Percentiles rank a stretch among this genome's conserved stretches.
Conservation (phyloP, 164 flowering plant genomes). For the Brasenia schreberi region DNA sequence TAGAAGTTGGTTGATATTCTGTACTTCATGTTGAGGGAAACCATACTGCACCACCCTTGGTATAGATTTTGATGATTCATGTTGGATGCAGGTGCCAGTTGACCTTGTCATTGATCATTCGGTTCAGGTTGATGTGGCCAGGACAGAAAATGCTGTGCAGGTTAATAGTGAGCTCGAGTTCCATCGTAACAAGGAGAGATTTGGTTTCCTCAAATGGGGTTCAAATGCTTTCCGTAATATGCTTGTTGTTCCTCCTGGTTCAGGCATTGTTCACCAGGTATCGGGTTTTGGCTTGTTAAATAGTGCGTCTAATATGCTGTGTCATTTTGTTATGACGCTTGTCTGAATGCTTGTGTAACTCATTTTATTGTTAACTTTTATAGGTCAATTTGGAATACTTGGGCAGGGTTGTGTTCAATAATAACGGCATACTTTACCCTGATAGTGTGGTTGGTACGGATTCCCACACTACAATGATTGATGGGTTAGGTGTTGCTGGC, state of each 20-base stretch:
- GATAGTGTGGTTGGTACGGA: constrained; percentile 96
- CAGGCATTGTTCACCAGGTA: constrained; percentile 92
- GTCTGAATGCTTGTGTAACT: background rate
- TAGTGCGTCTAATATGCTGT: background rate
- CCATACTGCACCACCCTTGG: background rate
- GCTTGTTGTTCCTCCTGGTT: constrained; percentile 94
- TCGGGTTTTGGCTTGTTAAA: background rate
- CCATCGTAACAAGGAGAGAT: constrained; percentile 64
- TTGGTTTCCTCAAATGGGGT: constrained; percentile 87
- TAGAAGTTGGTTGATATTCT: too few species aligned
- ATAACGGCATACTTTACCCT: constrained; percentile 67
- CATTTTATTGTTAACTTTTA: background rate
- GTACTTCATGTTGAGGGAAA: background rate
- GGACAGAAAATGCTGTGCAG: constrained; percentile 71
- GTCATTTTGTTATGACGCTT: background rate
- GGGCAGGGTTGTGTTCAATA: constrained; percentile 90
- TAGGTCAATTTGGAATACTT: constrained; percentile 91
- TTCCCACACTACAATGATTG: constrained; percentile 91
- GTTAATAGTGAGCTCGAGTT: constrained; percentile 76
- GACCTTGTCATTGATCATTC: constrained; percentile 94
- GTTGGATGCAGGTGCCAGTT: constrained; percentile 60
- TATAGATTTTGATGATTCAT: background rate
- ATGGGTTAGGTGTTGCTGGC: constrained; percentile 87
- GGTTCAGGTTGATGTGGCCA: constrained; percentile 74
- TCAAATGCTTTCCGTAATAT: constrained; percentile 68